Conservation (phyloP, 2,329 filamentous ascomycete genomes). For the Ilyonectria robusta region DNA sequence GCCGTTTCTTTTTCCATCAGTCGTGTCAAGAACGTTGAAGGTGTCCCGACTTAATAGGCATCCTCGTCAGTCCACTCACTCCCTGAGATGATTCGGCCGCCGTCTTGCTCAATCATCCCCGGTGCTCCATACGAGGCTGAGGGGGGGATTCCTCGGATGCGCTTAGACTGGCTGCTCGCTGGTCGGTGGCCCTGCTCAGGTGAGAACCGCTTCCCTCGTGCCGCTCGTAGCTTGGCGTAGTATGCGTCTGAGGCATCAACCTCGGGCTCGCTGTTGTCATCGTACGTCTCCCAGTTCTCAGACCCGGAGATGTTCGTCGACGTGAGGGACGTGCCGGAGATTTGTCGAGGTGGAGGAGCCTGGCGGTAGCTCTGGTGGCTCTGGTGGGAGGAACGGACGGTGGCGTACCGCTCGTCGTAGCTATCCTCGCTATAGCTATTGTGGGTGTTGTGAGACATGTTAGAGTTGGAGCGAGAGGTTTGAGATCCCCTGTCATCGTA, state of each 20-base stretch:
- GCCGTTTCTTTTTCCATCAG: conserved; percentile 39
- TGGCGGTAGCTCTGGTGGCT: conserved; percentile 57
- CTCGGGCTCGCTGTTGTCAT: conserved; percentile 84
- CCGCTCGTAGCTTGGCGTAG: conserved; percentile 81
- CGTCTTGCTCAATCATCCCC: conserved; percentile 68
- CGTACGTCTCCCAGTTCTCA: conserved; percentile 98
- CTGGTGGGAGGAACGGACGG: conserved; percentile 55
- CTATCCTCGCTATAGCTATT: conserved; percentile 55
- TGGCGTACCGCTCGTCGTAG: conserved; percentile 56
- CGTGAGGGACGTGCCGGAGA: conserved; percentile 75
- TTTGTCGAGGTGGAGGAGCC: conserved; percentile 69
- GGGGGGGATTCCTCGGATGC: conserved; percentile 68
- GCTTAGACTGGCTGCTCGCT: conserved; percentile 64
- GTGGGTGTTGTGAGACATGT: conserved; percentile 52
- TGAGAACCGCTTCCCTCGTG: conserved; percentile 74
- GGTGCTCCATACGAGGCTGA: conserved; percentile 61
- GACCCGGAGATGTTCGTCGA: conserved; percentile 86
- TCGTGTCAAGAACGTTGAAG: conserved; percentile 29
- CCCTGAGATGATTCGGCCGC: conserved; percentile 73
- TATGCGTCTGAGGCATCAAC: conserved; percentile 83
- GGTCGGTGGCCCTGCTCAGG: conserved; percentile 63
- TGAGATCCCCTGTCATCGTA: conserved; percentile 77
- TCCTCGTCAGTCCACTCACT: conserved; percentile 80
- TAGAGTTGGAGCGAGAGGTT: conserved; percentile 57
- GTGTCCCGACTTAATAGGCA: conserved; percentile 59